Conservation (phyloP, 768 basidiomycete genomes). For the Hirschioporus abietinus region DNA sequence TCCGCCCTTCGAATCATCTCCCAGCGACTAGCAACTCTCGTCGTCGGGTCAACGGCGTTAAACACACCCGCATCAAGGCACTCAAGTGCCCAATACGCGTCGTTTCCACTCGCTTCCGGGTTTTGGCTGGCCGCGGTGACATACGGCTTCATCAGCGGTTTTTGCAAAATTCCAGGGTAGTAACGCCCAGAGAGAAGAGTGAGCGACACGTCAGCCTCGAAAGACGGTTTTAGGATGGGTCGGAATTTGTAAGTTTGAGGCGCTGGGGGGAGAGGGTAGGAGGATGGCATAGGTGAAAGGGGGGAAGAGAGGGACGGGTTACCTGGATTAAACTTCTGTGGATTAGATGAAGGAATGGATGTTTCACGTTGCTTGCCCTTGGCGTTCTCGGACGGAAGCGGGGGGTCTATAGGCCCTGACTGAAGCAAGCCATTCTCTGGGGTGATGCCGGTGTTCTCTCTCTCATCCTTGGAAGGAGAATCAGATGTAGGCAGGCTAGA, state of each 20-base stretch:
- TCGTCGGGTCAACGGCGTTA: constrained; percentile 65
- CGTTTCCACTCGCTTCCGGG: constrained; percentile 27
- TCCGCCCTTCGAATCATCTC: constrained; percentile 64
- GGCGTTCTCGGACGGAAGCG: neutral
- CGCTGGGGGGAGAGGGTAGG: constrained; percentile 50
- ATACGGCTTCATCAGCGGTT: constrained; percentile 48
- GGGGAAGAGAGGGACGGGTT: neutral
- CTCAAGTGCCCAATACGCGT: constrained; percentile 62
- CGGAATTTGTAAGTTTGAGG: constrained; percentile 69
- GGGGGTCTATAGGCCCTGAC: neutral
- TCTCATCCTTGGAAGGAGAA: neutral
- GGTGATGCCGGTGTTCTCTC: neutral
- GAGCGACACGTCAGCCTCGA: constrained; percentile 64
- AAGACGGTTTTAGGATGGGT: constrained; percentile 52
- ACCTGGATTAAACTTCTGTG: neutral
- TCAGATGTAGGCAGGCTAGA: neutral
- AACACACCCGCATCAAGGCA: constrained; percentile 61
- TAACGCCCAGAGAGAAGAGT: constrained; percentile 75
- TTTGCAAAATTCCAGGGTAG: constrained; percentile 65
- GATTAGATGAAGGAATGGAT: neutral
- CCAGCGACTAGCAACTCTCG: constrained; percentile 45
- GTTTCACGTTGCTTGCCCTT: neutral
- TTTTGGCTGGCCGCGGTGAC: constrained; percentile 37
- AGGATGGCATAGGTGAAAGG: constrained; percentile 6
- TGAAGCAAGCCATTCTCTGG: neutral